Percentiles rank a stretch among this genome's conserved stretches.
Evolutionary conservation across 2,329 filamentous ascomycete species (phyloP).

Genomic region (Colletotrichum musae): DNA sequence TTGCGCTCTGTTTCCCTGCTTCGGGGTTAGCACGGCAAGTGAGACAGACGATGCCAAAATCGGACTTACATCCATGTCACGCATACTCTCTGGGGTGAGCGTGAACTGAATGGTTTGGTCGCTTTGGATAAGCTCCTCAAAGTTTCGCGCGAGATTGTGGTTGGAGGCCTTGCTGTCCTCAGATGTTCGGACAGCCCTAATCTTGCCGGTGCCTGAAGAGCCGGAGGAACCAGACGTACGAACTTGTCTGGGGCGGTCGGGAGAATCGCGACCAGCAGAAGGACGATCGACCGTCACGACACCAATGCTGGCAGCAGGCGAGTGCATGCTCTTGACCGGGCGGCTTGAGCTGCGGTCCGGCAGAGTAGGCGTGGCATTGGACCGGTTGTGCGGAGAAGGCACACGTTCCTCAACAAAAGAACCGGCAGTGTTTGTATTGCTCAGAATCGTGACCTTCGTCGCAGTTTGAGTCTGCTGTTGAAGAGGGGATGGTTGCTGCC

Average conservation of each 20-base stretch:
- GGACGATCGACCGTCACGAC: conserved; percentile 56
- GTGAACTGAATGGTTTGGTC: conserved; percentile 88
- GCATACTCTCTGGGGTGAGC: conserved; percentile 84
- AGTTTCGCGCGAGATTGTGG: conserved; percentile 75
- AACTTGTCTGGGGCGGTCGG: conserved; percentile 51
- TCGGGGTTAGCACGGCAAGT: conserved; percentile 40
- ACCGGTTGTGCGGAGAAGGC: conserved; percentile 51
- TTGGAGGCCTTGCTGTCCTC: conserved; percentile 67
- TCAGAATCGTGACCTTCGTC: conserved; percentile 55
- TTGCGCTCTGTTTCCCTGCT: conserved; percentile 58
- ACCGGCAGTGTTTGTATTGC: conserved; percentile 48
- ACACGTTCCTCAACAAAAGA: conserved; percentile 50
- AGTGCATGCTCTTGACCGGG: conserved; percentile 20
- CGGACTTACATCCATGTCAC: conserved; percentile 65
- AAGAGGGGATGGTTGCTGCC: conserved; percentile 43
- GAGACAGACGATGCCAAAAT: neutral
- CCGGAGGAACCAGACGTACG: conserved; percentile 67
- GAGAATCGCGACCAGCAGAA: conserved; percentile 32
- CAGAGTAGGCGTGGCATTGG: conserved; percentile 24
- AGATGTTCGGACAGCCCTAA: conserved; percentile 69
- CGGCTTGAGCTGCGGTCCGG: conserved; percentile 44
- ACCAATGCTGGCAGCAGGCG: conserved; percentile 51
- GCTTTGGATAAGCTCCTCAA: conserved; percentile 86
- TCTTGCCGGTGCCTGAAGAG: conserved; percentile 64
- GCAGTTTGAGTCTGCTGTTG: conserved; percentile 43